phyloP scores from a whole-genome alignment of 805 yeast species.

The Candida multigemmis region DNA sequence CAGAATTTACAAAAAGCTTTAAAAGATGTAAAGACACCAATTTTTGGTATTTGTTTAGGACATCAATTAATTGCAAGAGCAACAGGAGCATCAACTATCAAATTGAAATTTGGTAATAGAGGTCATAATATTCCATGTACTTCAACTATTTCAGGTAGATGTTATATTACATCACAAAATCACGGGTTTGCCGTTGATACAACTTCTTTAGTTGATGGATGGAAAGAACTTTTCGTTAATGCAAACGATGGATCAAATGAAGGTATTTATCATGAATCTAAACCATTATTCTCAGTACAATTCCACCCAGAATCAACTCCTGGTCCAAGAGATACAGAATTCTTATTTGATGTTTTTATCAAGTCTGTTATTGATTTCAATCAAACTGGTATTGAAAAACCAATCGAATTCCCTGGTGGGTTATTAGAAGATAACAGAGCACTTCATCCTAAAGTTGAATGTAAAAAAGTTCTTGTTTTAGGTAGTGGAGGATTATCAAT shows the following conservation, averaged over 20 bases:
- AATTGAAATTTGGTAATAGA: constrained; percentile 96
- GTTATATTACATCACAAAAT: constrained; percentile 97
- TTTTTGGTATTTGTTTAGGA: constrained; percentile 97
- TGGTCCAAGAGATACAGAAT: constrained; percentile 98
- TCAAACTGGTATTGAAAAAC: constrained; percentile 48
- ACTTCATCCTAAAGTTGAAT: constrained; percentile 69
- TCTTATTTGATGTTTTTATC: constrained; percentile 89
- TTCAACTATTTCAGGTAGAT: constrained; percentile 81
- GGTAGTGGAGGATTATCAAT: constrained; percentile 97
- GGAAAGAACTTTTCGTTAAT: constrained; percentile 93
- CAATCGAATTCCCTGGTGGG: constrained; percentile 91
- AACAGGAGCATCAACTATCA: constrained; percentile 85
- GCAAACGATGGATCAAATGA: constrained; percentile 97
- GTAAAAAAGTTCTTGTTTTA: constrained; percentile 84
- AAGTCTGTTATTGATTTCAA: constrained; percentile 65
- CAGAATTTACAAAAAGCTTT: constrained; percentile 50
- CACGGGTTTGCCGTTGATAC: constrained; percentile 97
- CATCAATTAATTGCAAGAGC: constrained; percentile 96
- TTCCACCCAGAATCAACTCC: constrained; percentile 99
- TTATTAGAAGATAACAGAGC: constrained; percentile 60
- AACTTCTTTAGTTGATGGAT: constrained; percentile 60
- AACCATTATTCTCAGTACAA: constrained; percentile 95
- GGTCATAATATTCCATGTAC: constrained; percentile 98
- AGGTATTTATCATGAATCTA: constrained; percentile 85
- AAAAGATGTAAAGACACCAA: constrained; percentile 66